Evolutionary conservation across 2,329 filamentous ascomycete species (phyloP).

Genomic region (Hypoxylon sp.): DNA sequence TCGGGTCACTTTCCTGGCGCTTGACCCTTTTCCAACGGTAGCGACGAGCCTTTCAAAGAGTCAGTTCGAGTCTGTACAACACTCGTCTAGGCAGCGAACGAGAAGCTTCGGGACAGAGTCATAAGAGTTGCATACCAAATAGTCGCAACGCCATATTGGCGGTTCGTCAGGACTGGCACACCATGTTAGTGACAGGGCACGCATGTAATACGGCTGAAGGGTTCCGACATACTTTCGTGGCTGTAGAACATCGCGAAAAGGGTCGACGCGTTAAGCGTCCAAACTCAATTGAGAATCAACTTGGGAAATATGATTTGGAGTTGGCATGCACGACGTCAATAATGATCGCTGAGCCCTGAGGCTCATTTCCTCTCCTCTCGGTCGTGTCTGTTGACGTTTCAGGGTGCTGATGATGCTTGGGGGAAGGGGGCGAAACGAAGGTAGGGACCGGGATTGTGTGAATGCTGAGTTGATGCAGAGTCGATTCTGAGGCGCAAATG

Average conservation of each 20-base stretch:
- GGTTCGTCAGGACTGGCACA: constrained; percentile 79
- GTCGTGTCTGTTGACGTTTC: background rate
- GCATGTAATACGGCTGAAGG: background rate
- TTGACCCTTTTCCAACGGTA: constrained; percentile 81
- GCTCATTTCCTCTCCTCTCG: background rate
- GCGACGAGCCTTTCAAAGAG: constrained; percentile 82
- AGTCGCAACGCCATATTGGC: constrained; percentile 92
- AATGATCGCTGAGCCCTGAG: background rate
- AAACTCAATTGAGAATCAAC: background rate
- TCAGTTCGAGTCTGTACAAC: background rate
- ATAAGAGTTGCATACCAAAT: constrained; percentile 76
- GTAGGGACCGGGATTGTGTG: background rate
- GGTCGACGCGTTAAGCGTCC: constrained; percentile 5
- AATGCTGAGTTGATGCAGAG: background rate
- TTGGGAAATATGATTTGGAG: background rate
- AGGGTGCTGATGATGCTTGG: background rate
- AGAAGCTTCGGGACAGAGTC: background rate
- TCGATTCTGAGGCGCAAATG: background rate
- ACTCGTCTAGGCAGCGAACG: background rate
- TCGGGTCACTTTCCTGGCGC: constrained; percentile 78
- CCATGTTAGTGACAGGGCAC: constrained; percentile 43
- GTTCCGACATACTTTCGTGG: constrained; percentile 80
- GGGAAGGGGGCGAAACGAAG: background rate
- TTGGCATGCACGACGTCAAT: background rate
- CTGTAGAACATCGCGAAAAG: constrained; percentile 85